Base-by-base conservation (phyloP, 257 asterid species). In the Ligustrum vulgare region DNA sequence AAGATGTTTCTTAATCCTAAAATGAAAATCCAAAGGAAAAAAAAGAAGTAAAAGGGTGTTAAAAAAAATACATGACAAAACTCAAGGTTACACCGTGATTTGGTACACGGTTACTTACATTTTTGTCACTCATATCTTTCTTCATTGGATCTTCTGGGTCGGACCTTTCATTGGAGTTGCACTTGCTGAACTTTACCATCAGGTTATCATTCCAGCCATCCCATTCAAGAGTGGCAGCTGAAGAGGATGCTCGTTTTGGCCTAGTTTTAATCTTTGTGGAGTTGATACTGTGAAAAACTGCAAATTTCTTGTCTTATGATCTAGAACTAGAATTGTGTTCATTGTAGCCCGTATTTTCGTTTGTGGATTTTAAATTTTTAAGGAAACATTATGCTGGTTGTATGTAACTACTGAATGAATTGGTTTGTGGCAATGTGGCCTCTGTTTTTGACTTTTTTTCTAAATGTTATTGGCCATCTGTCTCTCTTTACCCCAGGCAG, bases 91-190 rank as follows among this genome's bases (percentile, higher is more conserved):
- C n/a, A 16, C 54, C 8, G 31, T n/a, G 16, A 28, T 1, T 69
- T 13, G 39, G 32, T 18, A 1, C 4, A 13, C 6, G 32, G 31
- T 28, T 10, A 23, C 72, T 75, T 9, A 47, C 51, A 0, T 12
- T 2, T 20, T 58, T 35, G 5, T 2, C 1, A 9, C 22, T 4
- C 12, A 2, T 65, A 51, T 5, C 32, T 49, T 4, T n/a, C 71
- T 82, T 25, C 91, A 89, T 88, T 89, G 93, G 94, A 56, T 91
- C 25, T 91, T 91, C 85, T 91, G 93, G 97, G 94, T 91, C 8
- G 96, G 96, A 76, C 96, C 96, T 5, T 89, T 91, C 84, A 67
- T 85, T 6, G 96, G 96, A 75, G 96, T 94, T 75, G 96, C 90
- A 4, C 89, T 91, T 20, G 96, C 94, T 36, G 96, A 94, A 54